Evolutionary conservation across 768 basidiomycete genomes (phyloP).

Genomic region (Termitomyces sp.): DNA sequence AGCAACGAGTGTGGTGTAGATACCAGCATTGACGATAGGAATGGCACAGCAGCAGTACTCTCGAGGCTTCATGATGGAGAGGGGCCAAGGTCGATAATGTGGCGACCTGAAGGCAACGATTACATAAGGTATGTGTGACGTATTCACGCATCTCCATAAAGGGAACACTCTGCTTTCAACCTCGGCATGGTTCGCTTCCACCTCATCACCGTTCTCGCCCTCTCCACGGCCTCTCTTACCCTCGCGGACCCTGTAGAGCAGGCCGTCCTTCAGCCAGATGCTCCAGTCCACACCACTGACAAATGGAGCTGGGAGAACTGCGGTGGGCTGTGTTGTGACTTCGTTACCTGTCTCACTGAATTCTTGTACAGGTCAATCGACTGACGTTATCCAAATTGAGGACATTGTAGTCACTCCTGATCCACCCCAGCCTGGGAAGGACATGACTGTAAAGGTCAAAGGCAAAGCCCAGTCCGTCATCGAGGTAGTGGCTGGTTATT

Average conservation of each 20-base stretch:
- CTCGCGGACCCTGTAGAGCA: constrained; percentile 19
- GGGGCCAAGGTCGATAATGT: not conserved
- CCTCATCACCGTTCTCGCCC: constrained; percentile 18
- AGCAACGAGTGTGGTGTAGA: constrained; percentile 75
- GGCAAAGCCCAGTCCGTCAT: constrained; percentile 56
- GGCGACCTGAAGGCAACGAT: not conserved
- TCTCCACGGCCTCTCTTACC: constrained; percentile 17
- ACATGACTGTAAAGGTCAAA: constrained; percentile 79
- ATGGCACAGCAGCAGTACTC: constrained; percentile 94
- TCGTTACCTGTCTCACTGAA: constrained; percentile 6
- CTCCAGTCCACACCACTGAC: constrained; percentile 28
- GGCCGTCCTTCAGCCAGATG: constrained; percentile 20
- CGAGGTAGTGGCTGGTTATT: constrained; percentile 42
- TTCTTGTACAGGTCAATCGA: constrained; percentile 32
- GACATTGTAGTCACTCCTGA: constrained; percentile 78
- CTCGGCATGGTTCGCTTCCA: constrained; percentile 20
- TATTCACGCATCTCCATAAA: constrained; percentile 2
- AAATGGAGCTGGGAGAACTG: constrained; percentile 71
- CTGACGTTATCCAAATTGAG: constrained; percentile 54
- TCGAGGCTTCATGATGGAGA: constrained; percentile 58
- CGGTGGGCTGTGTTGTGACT: constrained; percentile 44
- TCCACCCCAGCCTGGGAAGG: constrained; percentile 82
- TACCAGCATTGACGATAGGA: constrained; percentile 85
- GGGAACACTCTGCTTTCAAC: constrained; percentile 14
- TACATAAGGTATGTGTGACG: constrained; percentile 11